phyloP scores from a whole-genome alignment of 805 yeast species.

The Saccharomyces kudriavzevii region DNA sequence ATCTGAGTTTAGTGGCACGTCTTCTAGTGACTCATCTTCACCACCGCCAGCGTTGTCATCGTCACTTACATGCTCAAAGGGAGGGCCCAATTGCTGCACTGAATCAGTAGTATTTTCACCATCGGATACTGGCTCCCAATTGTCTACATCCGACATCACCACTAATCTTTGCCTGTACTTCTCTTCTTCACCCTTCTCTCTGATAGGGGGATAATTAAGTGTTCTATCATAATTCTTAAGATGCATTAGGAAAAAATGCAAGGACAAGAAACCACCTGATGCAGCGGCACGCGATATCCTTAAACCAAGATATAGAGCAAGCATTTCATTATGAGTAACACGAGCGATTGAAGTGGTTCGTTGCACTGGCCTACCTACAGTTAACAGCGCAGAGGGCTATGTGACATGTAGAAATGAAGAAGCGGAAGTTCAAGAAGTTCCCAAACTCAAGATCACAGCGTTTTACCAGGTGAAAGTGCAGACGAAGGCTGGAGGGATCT shows the following conservation, averaged over 20 bases:
- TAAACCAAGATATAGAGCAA: neutral
- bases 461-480: neutral
- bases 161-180: neutral
- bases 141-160: conserved; percentile 7
- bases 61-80: neutral
- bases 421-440: neutral
- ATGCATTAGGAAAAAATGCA: neutral
- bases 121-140: conserved; percentile 20
- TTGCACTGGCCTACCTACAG: neutral
- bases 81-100: neutral
- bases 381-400: neutral
- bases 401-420: neutral
- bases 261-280: neutral
- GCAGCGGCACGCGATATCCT: neutral
- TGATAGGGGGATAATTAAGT: neutral
- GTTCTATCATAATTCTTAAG: neutral
- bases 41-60: neutral
- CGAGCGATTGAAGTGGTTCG: neutral
- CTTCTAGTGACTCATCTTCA: neutral
- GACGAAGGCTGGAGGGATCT: conserved; percentile 63
- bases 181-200: neutral
- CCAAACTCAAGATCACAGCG: neutral
- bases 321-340: neutral
- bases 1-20: conserved; percentile 5
- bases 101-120: neutral